These are phyloP conservation scores for Pinus taeda DNA, from an alignment of 75 land plant genomes.

Conservation along the genomic window DNA sequence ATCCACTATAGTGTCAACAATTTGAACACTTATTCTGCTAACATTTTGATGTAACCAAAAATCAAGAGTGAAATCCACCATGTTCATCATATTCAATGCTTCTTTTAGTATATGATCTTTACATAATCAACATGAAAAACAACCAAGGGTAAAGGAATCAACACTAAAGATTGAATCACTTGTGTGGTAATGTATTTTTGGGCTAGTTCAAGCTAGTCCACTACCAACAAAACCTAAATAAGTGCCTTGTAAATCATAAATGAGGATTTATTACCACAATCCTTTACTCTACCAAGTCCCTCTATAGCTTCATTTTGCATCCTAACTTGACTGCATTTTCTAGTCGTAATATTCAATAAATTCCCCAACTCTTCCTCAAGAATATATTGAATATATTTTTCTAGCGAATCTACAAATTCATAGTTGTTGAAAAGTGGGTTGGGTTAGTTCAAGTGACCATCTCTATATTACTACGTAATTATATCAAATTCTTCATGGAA, in stretches of 20 bases:
- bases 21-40: too few species aligned
- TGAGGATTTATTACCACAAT: conserved; percentile 50
- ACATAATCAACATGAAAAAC: conserved; percentile 43
- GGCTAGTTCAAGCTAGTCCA: conserved; percentile 46
- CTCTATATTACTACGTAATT: background rate
- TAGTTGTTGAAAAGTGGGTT: too few species aligned
- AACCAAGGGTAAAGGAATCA: conserved; percentile 47
- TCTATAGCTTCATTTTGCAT: conserved; percentile 52
- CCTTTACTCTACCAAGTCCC: conserved; percentile 66
- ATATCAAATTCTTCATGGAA: background rate
- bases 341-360: conserved; percentile 47
- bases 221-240: conserved; percentile 35
- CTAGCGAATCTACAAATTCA: too few species aligned
- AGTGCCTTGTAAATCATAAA: conserved; percentile 46
- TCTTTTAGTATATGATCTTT: conserved; percentile 50
- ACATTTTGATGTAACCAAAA: conserved; percentile 55
- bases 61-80: conserved; percentile 48
- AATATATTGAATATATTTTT: too few species aligned
- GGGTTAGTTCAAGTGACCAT: background rate
- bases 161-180: conserved; percentile 24
- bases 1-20: too few species aligned
- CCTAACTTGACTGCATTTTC: conserved; percentile 42
- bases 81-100: conserved; percentile 43
- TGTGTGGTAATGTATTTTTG: conserved; percentile 48
- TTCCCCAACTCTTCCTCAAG: conserved; percentile 38